Evolutionary conservation across 169 alveolate species (phyloP).

Genomic region (Eimeria tenella): DNA sequence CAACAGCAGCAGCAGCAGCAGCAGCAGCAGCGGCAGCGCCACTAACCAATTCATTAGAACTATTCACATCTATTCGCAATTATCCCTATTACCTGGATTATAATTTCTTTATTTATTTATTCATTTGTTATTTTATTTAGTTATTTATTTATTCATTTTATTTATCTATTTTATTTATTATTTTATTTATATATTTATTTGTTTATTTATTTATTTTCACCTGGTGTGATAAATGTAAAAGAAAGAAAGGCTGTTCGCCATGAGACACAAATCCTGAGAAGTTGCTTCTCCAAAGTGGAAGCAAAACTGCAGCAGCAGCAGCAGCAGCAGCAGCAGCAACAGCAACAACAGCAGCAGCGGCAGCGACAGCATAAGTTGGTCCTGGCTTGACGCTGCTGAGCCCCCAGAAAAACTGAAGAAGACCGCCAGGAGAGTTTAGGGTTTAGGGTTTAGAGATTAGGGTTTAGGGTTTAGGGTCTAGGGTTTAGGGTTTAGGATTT

Average conservation of each 20-base stretch:
- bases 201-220: neutral
- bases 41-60: too few relatives aligned
- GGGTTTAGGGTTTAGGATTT: neutral
- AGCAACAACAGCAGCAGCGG: too few relatives aligned
- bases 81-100: too few relatives aligned
- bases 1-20: neutral
- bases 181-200: neutral
- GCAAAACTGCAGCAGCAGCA: too few relatives aligned
- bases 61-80: too few relatives aligned
- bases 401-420: neutral
- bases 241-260: neutral
- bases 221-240: neutral
- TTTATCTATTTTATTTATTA: neutral
- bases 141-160: neutral
- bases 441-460: too few relatives aligned
- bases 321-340: too few relatives aligned
- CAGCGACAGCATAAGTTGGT: too few relatives aligned
- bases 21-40: neutral
- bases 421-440: neutral
- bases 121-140: too few relatives aligned
- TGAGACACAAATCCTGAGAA: neutral
- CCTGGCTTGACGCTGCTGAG: neutral
- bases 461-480: neutral
- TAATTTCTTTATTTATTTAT: too few relatives aligned
- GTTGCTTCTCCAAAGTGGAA: too few relatives aligned